Conservation (phyloP, 305 asterid species). For the Rubia balearica region DNA sequence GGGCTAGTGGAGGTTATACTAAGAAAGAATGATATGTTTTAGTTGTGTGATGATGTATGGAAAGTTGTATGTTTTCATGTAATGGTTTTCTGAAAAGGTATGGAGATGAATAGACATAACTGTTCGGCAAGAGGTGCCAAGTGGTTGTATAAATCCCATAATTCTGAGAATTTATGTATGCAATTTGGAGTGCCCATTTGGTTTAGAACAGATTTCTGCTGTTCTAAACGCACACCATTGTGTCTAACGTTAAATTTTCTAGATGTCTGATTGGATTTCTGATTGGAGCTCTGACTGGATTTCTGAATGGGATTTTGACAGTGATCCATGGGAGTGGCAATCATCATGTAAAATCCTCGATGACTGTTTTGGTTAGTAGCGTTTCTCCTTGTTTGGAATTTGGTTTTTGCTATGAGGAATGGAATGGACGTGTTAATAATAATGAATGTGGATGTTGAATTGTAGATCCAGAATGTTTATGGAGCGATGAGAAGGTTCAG, state of each 20-base stretch:
- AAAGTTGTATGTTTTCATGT: background rate
- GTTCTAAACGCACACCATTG: background rate
- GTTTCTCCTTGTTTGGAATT: background rate
- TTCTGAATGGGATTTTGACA: conserved; percentile 22
- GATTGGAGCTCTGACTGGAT: background rate
- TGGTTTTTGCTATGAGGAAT: background rate
- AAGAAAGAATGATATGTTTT: background rate
- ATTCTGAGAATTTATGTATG: background rate
- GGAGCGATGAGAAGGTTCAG: conserved; percentile 35
- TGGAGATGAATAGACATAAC: background rate
- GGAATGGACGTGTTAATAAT: background rate
- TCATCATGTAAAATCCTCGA: conserved; percentile 36
- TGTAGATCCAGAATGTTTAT: conserved; percentile 38
- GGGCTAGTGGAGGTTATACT: background rate
- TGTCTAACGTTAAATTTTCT: too few species aligned
- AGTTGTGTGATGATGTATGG: background rate
- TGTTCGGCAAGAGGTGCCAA: background rate
- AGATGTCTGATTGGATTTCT: background rate
- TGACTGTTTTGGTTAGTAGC: conserved; percentile 39
- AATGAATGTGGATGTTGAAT: conserved; percentile 8
- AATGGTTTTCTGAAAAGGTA: background rate
- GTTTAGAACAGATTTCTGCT: background rate
- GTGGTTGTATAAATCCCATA: background rate
- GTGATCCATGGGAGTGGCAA: conserved; percentile 54
- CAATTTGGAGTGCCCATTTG: background rate